Base-by-base conservation (phyloP, 108 stramenopile species). In the Stephanodiscus minutulus region DNA sequence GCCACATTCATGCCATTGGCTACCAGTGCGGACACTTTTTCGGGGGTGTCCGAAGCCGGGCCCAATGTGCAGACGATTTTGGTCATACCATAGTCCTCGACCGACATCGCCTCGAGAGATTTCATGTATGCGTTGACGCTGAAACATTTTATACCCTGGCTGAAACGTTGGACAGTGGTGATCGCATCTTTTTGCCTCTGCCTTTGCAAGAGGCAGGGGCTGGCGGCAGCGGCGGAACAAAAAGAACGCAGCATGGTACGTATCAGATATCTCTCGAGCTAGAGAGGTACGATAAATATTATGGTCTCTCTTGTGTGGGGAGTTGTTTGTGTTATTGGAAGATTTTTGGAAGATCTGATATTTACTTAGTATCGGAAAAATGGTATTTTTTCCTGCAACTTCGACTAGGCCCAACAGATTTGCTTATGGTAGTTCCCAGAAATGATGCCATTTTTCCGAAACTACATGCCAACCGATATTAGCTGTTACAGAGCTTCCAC, bases 61-160 rank as follows among this genome's bases (percentile, higher is more conserved):
- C 98, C 98, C 48, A 98, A 62, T 44, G 98, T 98, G 77, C 96
- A 98, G 29, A 97, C 88, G 52, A 98, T 86, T 81, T 97, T 97
- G 33, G 91, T 94, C 74, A 84, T 85, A 55, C 73, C 76, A 18
- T 61, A 61, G 29, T 72, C 49, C 17, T 65, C 54, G 2, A 46
- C 43, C 43, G 12, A 15, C 43, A 44, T 44, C 15, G 43, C 43
- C 13, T 2, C 2, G 43, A 44, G 43, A 2, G 43, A 44, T 44
- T 44, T 44, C 43, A 44, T 44, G 43, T 44, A 44, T 13, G 43
- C 43, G 13, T 17, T 60, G 52, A 61, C 9, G 18, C 37, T 61
- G 50, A 72, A 22, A 62, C 50, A 39, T 72, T 52, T 13, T 60
- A 63, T 35, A 61, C 70, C 28, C 61, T 61, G 41, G 52, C 62